Conservation (phyloP, 257 asterid genomes). For the Solanum pennellii region DNA sequence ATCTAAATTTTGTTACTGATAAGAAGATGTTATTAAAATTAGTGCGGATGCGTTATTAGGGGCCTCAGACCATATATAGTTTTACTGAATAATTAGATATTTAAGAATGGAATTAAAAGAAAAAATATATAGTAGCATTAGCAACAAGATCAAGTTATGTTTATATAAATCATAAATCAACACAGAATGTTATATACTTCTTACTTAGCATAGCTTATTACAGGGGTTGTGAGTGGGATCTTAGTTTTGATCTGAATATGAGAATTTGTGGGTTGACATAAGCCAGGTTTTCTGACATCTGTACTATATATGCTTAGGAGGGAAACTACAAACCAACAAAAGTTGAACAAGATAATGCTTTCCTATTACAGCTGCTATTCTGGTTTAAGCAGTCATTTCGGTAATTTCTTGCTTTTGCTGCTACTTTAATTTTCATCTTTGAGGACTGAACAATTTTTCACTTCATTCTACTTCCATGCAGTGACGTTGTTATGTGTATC, state of each 20-base stretch:
- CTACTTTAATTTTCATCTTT: not conserved
- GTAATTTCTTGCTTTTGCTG: conserved; percentile 17
- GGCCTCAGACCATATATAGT: not conserved
- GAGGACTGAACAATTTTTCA: not conserved
- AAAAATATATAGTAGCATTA: not conserved
- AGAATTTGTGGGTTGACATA: not conserved
- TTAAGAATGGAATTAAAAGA: not conserved
- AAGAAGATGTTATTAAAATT: not conserved
- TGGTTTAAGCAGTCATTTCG: conserved; percentile 99
- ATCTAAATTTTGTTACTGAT: not conserved
- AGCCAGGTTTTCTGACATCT: not conserved
- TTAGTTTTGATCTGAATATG: not conserved
- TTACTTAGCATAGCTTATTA: not conserved
- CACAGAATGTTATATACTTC: not conserved
- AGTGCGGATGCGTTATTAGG: not conserved
- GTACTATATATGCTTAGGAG: conserved; percentile 36
- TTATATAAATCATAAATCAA: not conserved
- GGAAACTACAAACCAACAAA: conserved; percentile 69
- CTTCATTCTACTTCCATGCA: not conserved
- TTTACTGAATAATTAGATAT: not conserved
- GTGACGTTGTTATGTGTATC: not conserved
- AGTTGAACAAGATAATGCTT: conserved; percentile 69
- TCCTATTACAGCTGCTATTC: conserved; percentile 87
- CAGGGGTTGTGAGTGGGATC: not conserved
- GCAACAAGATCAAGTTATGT: not conserved